Base-by-base conservation (phyloP, 2,329 filamentous ascomycete genomes). In the Aspergillus calidoustus region DNA sequence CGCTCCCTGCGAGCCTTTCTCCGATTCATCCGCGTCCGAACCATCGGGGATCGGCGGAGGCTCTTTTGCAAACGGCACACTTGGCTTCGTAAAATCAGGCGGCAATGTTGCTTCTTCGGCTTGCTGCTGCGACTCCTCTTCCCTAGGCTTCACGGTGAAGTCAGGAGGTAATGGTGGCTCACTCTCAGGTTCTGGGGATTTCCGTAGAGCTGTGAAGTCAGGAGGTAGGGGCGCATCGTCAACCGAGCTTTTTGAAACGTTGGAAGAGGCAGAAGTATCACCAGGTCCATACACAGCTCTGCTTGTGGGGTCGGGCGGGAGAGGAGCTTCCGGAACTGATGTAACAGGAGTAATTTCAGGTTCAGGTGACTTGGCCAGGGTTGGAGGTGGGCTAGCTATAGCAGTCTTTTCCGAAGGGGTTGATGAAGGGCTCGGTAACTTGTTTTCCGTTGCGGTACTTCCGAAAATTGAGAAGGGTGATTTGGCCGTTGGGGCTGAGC, bases 251-350 rank as follows among this genome's bases (percentile, higher is more conserved):
- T 76, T 78, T 5, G 78, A 80, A 5, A 76, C 74, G 57, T 77
- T 75, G 3, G 79, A 80, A 8, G 80, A 82, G 8, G 76, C 78
- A 4, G 81, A 81, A n/a, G 80, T 82, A 61, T 83, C 81, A 5
- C 80, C 81, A 28, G 80, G 75, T 8, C 76, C 76, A 68, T 82
- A 83, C 13, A 67, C 74, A 43, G 73, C 74, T 68, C 77, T 81
- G 62, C 79, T 83, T n/a, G 79, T 80, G 5, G 81, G 66, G 46
- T 83, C 80, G 17, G 81, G 81, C 4, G 81, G 81, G 41, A 83
- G 69, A 9, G 81, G 81, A 9, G 73, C 63, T 43, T 73, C 67
- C 9, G 54, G 52, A 15, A 54, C 46, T 15, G 61, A 59, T 19
- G 73, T 68, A 28, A 74, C 59, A 43, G 77, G 71, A 9, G 74